Base-by-base conservation (phyloP, 148 eudicot genomes). In the Amaranthus palmeri region DNA sequence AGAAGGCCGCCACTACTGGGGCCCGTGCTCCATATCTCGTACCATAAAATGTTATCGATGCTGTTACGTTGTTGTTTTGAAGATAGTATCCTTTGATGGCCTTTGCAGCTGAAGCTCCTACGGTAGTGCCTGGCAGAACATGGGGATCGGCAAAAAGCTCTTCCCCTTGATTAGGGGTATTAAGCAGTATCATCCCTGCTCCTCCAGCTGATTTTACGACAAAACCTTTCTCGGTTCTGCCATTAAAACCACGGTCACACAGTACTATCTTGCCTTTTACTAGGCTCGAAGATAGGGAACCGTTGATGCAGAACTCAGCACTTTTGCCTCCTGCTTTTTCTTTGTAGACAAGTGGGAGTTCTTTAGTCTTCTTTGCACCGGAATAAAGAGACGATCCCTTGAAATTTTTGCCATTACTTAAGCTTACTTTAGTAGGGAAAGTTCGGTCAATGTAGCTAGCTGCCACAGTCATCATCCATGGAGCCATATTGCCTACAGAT, bases 391-490 rank as follows among this genome's bases (percentile, higher is more conserved):
- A 86, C 3, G 92, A 65, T 5, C 96, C 96, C 18, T 54, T 73
- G 70, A 83, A 86, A 10, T 25, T 48, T 61, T 67, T 80, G 0
- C 85, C 90, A 25, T 88, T 81, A 14, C 96, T 88, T 4, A 90
- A 86, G 59, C 74, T 79, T 8, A 88, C 85, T 50, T 10, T 72
- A 44, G 90, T 77, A 7, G 87, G 88, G 67, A 90, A 90, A 17
- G 49, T 70, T 5, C 96, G 76, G 76, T 88, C 88, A 9, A 67
- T 67, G 71, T 80, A 88, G 83, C 96, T 90, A 0, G 96, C 96
- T 10, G 67, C 96, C 40, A 90, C 88, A 0, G 96, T 90, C 80
- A 70, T 77, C 67, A 90, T 81, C 96, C 96, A 90, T 8, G 96
- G 96, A 3, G 96, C 96, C 62, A 79, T 71, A 67, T 90, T 90